phyloP scores from a whole-genome alignment of 106 monocot species.

The Apostasia ramifera region DNA sequence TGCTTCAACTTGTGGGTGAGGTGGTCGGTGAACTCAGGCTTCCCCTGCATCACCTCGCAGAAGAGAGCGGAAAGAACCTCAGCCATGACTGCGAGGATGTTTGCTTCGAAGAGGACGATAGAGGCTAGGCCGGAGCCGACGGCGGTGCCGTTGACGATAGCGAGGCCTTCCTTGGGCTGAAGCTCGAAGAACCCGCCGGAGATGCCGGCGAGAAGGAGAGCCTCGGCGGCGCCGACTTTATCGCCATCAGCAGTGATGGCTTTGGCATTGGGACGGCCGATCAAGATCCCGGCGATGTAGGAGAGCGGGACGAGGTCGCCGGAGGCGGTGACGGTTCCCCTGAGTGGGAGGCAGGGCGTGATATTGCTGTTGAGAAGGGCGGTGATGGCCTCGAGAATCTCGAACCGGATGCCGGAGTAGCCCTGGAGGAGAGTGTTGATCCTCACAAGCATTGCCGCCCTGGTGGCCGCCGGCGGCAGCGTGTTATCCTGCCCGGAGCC shows the following conservation, averaged over 20 bases:
- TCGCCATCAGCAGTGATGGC: conserved; percentile 47
- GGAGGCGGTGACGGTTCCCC: conserved; percentile 90
- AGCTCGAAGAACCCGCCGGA: conserved; percentile 72
- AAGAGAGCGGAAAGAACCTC: conserved; percentile 83
- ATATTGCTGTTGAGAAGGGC: conserved; percentile 53
- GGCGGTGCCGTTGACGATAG: conserved; percentile 91
- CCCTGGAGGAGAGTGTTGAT: conserved; percentile 94
- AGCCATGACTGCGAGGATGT: conserved; percentile 50
- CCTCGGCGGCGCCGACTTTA: conserved; percentile 46
- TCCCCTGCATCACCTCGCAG: conserved; percentile 91
- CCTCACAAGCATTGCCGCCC: conserved; percentile 80
- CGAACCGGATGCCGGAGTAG: conserved; percentile 96
- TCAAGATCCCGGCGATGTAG: conserved; percentile 86
- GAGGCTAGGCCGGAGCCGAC: conserved; percentile 94
- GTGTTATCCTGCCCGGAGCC: conserved; percentile 28
- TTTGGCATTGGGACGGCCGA: conserved; percentile 66
- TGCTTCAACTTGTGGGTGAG: conserved; percentile 92
- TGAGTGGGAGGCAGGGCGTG: conserved; percentile 81
- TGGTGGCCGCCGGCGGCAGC: conserved; percentile 30
- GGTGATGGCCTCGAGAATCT: conserved; percentile 82
- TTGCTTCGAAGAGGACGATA: conserved; percentile 72
- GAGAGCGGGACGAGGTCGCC: conserved; percentile 94
- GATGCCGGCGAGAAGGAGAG: conserved; percentile 62
- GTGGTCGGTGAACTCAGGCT: conserved; percentile 93
- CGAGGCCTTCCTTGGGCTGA: conserved; percentile 93